Evolutionary conservation across 2,329 filamentous ascomycete genomes (phyloP), one percentile per base, ranked within the genome.

Genomic region (Chrysoporthe deuterocubensis): DNA sequence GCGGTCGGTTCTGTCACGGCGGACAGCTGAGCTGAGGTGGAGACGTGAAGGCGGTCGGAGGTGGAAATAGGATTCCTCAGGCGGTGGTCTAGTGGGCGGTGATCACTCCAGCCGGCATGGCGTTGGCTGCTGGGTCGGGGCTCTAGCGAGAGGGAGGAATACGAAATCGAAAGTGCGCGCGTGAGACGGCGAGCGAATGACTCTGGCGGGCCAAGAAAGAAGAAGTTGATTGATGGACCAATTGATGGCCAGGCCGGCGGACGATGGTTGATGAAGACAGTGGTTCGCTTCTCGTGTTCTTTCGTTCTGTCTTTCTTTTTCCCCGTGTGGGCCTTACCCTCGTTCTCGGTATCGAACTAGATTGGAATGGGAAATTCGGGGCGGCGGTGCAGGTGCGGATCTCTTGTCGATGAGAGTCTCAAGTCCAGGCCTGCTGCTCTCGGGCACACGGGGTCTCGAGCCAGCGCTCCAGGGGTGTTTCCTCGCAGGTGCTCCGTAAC

Each of bases 11-110:
- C 44, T 46, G 52, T 62, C 42, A 56, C 43, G 54, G 67, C 26
- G 2, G 62, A 60, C 48, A 62, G 62, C 40, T 57, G 52, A 48
- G 42, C 59, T 61, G 59, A 43, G 42, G 67, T 67, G 67, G 65
- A 48, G 67, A 57, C 48, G 48, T 37, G 56, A 48, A 42, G 57
- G 54, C 58, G 67, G 65, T 69, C 65, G 65, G 59, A 26, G 26
- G 5, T 26, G 14, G 1, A 37, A 42, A 50, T 42, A 56, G 63
- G 54, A 59, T 57, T 37, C 9, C 21, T 56, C 58, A 62, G 46
- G 44, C 26, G 32, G 21, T 21, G n/a, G 42, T 50, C 16, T 14
- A 59, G 32, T 11, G n/a, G 42, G 16, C 48, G 48, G 21, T 14
- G 58, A 56, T 56, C 6, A 44, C 21, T 59, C 32, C 42, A 52